phyloP scores from a whole-genome alignment of 306 rosid species.

The Cucurbita moschata region DNA sequence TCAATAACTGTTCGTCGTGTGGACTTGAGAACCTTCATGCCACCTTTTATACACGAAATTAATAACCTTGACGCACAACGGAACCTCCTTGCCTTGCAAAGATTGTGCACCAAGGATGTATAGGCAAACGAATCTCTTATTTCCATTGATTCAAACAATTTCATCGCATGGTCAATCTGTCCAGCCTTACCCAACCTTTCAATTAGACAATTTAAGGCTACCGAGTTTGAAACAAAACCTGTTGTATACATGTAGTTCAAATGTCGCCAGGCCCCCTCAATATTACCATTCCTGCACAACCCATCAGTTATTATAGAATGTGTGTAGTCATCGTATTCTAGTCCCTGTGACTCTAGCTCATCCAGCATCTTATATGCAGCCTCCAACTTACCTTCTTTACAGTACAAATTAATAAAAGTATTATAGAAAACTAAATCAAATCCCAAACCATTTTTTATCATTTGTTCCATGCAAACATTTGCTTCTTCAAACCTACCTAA shows the following conservation, averaged over 20 bases:
- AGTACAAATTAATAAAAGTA: conserved; percentile 41
- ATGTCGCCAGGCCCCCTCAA: conserved; percentile 38
- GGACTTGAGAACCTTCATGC: conserved; percentile 31
- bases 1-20: conserved; percentile 50
- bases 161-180: conserved; percentile 46
- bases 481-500: conserved; percentile 49
- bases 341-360: conserved; percentile 45
- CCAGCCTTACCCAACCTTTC: conserved; percentile 76
- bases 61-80: conserved; percentile 50
- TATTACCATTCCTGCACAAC: conserved; percentile 42
- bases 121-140: conserved; percentile 49
- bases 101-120: conserved; percentile 57
- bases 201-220: conserved; percentile 50
- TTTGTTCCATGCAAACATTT: conserved; percentile 22
- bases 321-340: conserved; percentile 47
- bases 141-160: conserved; percentile 54
- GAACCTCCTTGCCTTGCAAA: conserved; percentile 52
- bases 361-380: conserved; percentile 52
- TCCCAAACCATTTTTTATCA: conserved; percentile 37
- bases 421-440: conserved; percentile 53
- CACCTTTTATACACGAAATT: conserved; percentile 35
- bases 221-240: conserved; percentile 50
- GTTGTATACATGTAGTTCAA: conserved; percentile 34
- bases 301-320: conserved; percentile 58
- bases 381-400: conserved; percentile 46